phyloP scores from a whole-genome alignment of 1,284 basidiomycete genomes.

The Nidula niveotomentosa region DNA sequence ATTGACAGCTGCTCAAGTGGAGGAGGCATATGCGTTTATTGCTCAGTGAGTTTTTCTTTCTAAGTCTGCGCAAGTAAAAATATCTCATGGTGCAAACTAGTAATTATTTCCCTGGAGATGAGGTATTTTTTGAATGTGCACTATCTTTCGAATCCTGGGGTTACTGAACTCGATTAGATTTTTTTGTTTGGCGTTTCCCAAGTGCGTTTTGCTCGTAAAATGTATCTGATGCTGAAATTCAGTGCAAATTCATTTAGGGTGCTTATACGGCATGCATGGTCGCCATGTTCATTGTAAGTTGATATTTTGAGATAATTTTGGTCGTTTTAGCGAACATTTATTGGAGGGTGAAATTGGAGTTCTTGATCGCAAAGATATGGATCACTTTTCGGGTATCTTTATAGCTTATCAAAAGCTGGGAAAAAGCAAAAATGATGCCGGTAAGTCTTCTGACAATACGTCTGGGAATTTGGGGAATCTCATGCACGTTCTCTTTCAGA shows the following conservation, averaged over 20 bases:
- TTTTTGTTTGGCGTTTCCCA: slow-evolving; percentile 76
- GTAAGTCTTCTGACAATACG: slow-evolving; percentile 26
- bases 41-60: slow-evolving; percentile 52
- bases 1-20: slow-evolving; percentile 59
- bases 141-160: no score
- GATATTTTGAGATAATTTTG: not conserved
- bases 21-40: slow-evolving; percentile 74
- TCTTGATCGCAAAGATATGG: slow-evolving; percentile 66
- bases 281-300: slow-evolving; percentile 61
- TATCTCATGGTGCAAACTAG: slow-evolving; percentile 26
- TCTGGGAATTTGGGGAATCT: not conserved
- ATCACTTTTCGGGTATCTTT: slow-evolving; percentile 65
- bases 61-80: no score
- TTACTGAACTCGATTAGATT: slow-evolving; percentile 45
- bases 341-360: slow-evolving; percentile 62
- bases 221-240: no score
- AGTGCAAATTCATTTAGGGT: slow-evolving; percentile 34
- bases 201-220: no score
- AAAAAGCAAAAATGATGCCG: slow-evolving; percentile 43
- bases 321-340: not conserved
- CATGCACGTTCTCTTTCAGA: slow-evolving; percentile 29
- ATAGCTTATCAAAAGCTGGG: slow-evolving; percentile 58
- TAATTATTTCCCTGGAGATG: slow-evolving; percentile 69
- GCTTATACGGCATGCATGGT: slow-evolving; percentile 75
- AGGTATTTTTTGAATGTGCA: slow-evolving; percentile 47